These are phyloP conservation scores for Nematocida sp. DNA, from an alignment of 371 early-diverging fungal species.

Conservation along the genomic window DNA sequence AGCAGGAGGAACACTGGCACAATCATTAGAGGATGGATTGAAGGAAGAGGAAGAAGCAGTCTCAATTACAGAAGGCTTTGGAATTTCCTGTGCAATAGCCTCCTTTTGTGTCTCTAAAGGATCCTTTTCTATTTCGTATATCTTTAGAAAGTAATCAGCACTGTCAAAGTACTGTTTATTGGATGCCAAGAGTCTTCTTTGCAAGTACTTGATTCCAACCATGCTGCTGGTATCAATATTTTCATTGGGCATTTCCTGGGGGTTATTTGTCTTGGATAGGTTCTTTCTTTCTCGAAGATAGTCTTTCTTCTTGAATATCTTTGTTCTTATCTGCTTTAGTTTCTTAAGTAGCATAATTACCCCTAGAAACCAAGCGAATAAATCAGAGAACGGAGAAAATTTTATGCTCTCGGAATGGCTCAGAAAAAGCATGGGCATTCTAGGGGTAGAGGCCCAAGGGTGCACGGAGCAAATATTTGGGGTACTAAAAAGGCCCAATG, in stretches of 20 bases:
- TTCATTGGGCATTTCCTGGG: not conserved
- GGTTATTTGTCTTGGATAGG: not conserved
- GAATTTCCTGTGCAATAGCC: not conserved
- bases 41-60: not conserved
- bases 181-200: slow-evolving; percentile 12
- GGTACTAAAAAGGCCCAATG: not conserved
- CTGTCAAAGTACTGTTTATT: slow-evolving; percentile 46
- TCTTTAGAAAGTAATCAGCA: slow-evolving; percentile 35
- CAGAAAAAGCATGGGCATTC: not conserved
- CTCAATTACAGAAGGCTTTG: not conserved
- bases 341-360: not conserved
- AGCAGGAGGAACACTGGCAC: no score
- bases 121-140: slow-evolving; percentile 26
- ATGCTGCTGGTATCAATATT: not conserved
- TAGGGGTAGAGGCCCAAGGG: not conserved
- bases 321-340: not conserved
- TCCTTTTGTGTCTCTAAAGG: not conserved
- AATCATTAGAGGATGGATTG: no score
- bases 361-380: not conserved
- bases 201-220: not conserved
- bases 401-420: slow-evolving; percentile 28
- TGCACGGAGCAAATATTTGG: not conserved
- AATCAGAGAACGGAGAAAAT: slow-evolving; percentile 9
- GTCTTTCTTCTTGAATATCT: not conserved
- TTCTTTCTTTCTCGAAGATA: not conserved